Percentiles rank a stretch among this genome's conserved stretches.
Conservation (phyloP, 441 rosid species). For the Euphorbia celastroides region DNA sequence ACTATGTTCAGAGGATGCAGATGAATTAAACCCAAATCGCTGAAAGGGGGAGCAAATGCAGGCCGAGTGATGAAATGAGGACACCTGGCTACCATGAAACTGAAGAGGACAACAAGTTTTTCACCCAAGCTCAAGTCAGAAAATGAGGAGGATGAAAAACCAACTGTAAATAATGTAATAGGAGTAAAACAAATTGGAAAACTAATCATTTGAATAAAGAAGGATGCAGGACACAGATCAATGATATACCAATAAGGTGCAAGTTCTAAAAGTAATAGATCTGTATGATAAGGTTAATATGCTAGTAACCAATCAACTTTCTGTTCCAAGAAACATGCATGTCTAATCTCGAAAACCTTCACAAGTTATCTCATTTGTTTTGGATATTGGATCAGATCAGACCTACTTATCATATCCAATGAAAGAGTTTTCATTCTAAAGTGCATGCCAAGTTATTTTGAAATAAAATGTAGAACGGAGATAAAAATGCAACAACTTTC, state of each 20-base stretch:
- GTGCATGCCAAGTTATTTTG: not conserved
- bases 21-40: slow-evolving; percentile 59
- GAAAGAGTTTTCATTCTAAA: not conserved
- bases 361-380: too few relatives aligned
- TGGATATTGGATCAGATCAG: not conserved
- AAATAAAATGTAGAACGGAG: not conserved
- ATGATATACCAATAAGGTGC: not conserved
- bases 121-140: not conserved
- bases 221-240: not conserved
- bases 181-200: not conserved
- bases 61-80: slow-evolving; percentile 35
- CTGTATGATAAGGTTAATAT: not conserved
- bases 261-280: too few relatives aligned
- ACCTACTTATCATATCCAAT: not conserved
- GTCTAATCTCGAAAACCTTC: not conserved
- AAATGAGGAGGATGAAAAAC: too few relatives aligned
- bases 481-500: not conserved
- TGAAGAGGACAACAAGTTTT: slow-evolving; percentile 19
- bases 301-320: not conserved
- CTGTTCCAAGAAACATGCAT: not conserved
- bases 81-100: slow-evolving; percentile 42
- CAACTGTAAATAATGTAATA: not conserved
- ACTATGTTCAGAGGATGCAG: slow-evolving; percentile 56
- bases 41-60: slow-evolving; percentile 36
- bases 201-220: not conserved